phyloP scores from a whole-genome alignment of 2,329 filamentous ascomycete genomes.

The Penicillium capsulatum region DNA sequence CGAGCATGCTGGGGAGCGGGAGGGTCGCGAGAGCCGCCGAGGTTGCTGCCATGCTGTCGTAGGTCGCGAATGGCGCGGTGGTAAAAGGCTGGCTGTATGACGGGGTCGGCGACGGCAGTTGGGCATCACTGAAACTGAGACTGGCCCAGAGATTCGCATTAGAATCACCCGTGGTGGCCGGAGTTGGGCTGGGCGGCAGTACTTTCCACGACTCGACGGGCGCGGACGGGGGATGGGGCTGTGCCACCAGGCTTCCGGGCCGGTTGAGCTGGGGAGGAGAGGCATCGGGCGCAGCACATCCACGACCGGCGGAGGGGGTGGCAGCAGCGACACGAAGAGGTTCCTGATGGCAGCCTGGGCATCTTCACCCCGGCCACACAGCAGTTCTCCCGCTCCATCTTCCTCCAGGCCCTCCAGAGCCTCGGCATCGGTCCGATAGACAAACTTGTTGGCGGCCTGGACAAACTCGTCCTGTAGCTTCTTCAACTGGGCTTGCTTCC shows the following conservation, averaged over 20 bases:
- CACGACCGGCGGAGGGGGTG: slow-evolving; percentile 82
- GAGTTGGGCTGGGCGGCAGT: slow-evolving; percentile 78
- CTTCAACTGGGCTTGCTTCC: slow-evolving; percentile 94
- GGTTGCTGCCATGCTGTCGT: slow-evolving; percentile 74
- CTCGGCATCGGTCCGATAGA: slow-evolving; percentile 82
- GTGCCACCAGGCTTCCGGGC: slow-evolving; percentile 74
- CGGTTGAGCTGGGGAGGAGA: slow-evolving; percentile 76
- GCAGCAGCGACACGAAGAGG: slow-evolving; percentile 78
- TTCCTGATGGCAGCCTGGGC: slow-evolving; percentile 82
- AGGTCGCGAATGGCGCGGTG: slow-evolving; percentile 62
- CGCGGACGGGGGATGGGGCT: slow-evolving; percentile 64
- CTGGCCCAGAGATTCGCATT: slow-evolving; percentile 72
- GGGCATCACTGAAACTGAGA: slow-evolving; percentile 68
- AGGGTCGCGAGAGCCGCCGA: slow-evolving; percentile 70
- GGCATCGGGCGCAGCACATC: slow-evolving; percentile 84
- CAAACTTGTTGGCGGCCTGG: slow-evolving; percentile 94
- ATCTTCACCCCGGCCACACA: slow-evolving; percentile 86
- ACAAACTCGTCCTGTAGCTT: slow-evolving; percentile 96
- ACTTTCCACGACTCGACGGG: slow-evolving; percentile 87
- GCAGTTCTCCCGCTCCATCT: slow-evolving; percentile 88
- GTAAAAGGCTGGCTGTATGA: slow-evolving; percentile 76
- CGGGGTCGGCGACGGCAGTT: slow-evolving; percentile 72
- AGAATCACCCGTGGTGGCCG: slow-evolving; percentile 68
- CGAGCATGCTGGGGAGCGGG: slow-evolving; percentile 80
- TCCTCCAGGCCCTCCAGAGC: slow-evolving; percentile 95